Conservation (phyloP, 2,329 filamentous ascomycete genomes). For the Colletotrichum sidae region DNA sequence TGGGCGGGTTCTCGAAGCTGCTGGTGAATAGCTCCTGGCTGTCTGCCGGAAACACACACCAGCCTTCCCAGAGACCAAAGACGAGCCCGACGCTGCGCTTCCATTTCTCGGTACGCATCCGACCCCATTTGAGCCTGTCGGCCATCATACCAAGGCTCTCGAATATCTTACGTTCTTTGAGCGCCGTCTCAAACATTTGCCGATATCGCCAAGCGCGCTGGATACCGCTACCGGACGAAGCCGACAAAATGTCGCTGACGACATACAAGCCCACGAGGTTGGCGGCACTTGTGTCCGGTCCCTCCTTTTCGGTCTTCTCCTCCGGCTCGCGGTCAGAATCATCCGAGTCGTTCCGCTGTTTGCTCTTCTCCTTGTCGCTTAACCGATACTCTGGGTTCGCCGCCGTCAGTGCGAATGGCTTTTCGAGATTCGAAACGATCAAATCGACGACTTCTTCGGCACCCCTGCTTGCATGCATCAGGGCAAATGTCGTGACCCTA, state of each 20-base stretch:
- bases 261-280: slow-evolving; percentile 87
- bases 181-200: slow-evolving; percentile 79
- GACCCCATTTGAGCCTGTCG: slow-evolving; percentile 80
- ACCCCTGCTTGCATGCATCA: slow-evolving; percentile 85
- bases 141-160: slow-evolving; percentile 80
- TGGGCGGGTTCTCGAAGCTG: slow-evolving; percentile 78
- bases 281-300: slow-evolving; percentile 74
- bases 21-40: slow-evolving; percentile 78
- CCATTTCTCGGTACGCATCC: slow-evolving; percentile 86
- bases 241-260: slow-evolving; percentile 80
- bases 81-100: slow-evolving; percentile 79
- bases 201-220: slow-evolving; percentile 90
- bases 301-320: slow-evolving; percentile 56
- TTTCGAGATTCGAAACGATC: slow-evolving; percentile 83
- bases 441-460: slow-evolving; percentile 93
- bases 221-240: slow-evolving; percentile 79
- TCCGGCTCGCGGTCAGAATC: slow-evolving; percentile 51
- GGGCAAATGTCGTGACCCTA: slow-evolving; percentile 87
- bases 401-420: slow-evolving; percentile 78
- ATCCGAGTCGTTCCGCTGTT: slow-evolving; percentile 49
- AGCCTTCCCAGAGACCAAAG: slow-evolving; percentile 77
- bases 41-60: slow-evolving; percentile 79
- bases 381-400: slow-evolving; percentile 63
- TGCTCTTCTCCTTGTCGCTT: slow-evolving; percentile 40
- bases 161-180: slow-evolving; percentile 77